A percentile compares a stretch with the other conserved stretches of the same genome.
phyloP scores from a whole-genome alignment of 1,284 basidiomycete genomes.

The Athelia psychrophila region DNA sequence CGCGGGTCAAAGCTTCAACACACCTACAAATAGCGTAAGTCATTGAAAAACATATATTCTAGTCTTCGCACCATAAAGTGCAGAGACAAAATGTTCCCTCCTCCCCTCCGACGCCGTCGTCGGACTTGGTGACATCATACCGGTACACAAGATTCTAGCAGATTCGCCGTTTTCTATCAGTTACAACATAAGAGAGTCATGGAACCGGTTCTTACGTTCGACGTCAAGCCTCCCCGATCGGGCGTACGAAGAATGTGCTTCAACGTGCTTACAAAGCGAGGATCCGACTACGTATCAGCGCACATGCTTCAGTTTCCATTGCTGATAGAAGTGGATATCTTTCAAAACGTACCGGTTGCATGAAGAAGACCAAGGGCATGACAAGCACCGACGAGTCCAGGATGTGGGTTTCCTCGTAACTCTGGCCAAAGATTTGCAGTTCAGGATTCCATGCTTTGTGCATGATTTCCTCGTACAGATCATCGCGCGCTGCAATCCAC shows the following conservation, averaged over 20 bases:
- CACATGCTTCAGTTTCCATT: conserved; percentile 6
- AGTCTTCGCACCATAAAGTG: conserved; percentile 59
- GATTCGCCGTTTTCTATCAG: background rate
- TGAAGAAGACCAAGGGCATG: conserved; percentile 89
- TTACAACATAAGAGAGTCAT: background rate
- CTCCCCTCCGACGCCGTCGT: conserved; percentile 91
- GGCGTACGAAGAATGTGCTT: conserved; percentile 80
- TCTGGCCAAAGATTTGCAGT: conserved; percentile 69
- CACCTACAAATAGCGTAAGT: conserved; percentile 49
- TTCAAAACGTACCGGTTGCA: conserved; percentile 53
- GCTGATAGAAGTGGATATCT: background rate
- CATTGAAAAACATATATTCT: conserved; percentile 1
- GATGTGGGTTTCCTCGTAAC: conserved; percentile 70
- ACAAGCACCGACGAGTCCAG: conserved; percentile 77
- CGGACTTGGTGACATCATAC: conserved; percentile 77
- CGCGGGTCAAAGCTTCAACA: conserved; percentile 84
- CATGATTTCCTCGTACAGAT: conserved; percentile 86
- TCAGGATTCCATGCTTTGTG: conserved; percentile 74
- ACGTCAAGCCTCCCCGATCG: conserved; percentile 84
- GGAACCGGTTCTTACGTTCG: conserved; percentile 60
- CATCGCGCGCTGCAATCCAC: conserved; percentile 77
- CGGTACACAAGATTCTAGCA: conserved; percentile 32
- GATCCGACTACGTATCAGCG: conserved; percentile 62
- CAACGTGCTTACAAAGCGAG: conserved; percentile 81
- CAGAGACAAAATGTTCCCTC: conserved; percentile 86